Percentiles rank a stretch among this genome's conserved stretches.
Conservation (phyloP, 2,329 filamentous ascomycete species). For the Septoria petroselini region DNA sequence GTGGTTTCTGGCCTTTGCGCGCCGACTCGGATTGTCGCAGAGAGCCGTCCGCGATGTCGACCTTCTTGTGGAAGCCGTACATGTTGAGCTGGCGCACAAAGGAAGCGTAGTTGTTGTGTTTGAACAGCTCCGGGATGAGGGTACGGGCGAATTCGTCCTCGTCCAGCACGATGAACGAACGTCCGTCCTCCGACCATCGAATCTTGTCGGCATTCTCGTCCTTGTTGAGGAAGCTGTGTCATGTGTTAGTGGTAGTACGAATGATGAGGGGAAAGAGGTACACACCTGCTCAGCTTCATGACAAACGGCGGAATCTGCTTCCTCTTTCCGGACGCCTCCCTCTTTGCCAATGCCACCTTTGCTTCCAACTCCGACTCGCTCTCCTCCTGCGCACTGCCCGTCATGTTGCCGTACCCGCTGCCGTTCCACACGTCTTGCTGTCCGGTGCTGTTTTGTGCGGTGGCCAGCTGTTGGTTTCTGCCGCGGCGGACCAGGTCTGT, state of each 20-base stretch:
- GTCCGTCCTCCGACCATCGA: constrained; percentile 92
- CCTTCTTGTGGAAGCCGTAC: constrained; percentile 56
- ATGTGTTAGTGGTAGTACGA: no score
- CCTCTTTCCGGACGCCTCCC: constrained; percentile 81
- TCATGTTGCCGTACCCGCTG: constrained; percentile 32
- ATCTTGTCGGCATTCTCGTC: constrained; percentile 87
- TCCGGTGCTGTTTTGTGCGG: constrained; percentile 30
- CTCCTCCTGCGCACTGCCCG: constrained; percentile 56
- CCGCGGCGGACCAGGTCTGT: constrained; percentile 48
- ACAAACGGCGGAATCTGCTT: constrained; percentile 98
- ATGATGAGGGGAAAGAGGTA: no score
- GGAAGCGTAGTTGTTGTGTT: constrained; percentile 75
- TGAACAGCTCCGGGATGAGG: constrained; percentile 71
- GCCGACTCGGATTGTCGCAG: constrained; percentile 97
- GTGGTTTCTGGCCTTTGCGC: constrained; percentile 87
- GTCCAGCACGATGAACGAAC: constrained; percentile 93
- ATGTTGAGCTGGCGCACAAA: constrained; percentile 68
- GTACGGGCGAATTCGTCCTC: constrained; percentile 84
- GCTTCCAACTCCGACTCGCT: constrained; percentile 76
- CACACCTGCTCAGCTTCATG: constrained; percentile 93
- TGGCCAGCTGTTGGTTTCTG: constrained; percentile 47
- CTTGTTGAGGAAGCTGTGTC: constrained; percentile 79
- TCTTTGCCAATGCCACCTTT: constrained; percentile 75
- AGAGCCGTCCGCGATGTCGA: constrained; percentile 86
- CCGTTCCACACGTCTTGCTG: constrained; percentile 44